Evolutionary conservation across 345 rosid species (phyloP).

Genomic region (Raphanus sativus): DNA sequence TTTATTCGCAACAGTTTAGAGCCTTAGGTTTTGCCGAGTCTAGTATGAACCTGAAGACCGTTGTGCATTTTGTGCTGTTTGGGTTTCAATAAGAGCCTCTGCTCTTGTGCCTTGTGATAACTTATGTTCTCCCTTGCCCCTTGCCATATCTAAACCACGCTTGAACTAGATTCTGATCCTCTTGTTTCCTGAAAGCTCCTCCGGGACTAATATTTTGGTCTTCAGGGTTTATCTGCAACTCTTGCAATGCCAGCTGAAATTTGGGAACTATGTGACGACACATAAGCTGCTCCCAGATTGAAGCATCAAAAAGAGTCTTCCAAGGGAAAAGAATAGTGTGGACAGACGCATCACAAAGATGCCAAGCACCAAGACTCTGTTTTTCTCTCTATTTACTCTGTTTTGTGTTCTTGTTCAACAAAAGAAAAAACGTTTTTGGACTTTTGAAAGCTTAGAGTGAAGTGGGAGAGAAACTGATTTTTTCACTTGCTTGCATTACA

Average conservation of each 20-base stretch:
- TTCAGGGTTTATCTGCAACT: constrained; percentile 41
- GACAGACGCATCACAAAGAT: constrained; percentile 81
- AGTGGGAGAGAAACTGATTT: no score
- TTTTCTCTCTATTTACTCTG: no score
- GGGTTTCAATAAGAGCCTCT: neutral
- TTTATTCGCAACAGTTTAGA: no score
- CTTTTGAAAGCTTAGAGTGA: no score
- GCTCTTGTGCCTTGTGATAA: constrained; percentile 41
- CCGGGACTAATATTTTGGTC: constrained; percentile 73
- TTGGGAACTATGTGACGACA: constrained; percentile 81
- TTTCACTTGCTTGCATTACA: no score
- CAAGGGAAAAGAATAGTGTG: constrained; percentile 83
- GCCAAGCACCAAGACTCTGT: constrained; percentile 91
- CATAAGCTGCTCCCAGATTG: constrained; percentile 88
- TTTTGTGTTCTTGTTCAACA: no score
- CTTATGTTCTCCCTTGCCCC: constrained; percentile 40
- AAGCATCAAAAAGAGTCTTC: constrained; percentile 83
- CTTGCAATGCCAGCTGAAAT: neutral
- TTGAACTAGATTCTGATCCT: constrained; percentile 68
- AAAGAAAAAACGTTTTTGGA: no score
- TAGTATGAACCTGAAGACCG: no score
- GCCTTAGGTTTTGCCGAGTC: no score
- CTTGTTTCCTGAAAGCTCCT: constrained; percentile 74
- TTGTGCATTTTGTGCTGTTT: no score
- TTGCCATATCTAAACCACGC: constrained; percentile 77